Conservation (phyloP, 768 basidiomycete genomes). For the Lactarius vividus region DNA sequence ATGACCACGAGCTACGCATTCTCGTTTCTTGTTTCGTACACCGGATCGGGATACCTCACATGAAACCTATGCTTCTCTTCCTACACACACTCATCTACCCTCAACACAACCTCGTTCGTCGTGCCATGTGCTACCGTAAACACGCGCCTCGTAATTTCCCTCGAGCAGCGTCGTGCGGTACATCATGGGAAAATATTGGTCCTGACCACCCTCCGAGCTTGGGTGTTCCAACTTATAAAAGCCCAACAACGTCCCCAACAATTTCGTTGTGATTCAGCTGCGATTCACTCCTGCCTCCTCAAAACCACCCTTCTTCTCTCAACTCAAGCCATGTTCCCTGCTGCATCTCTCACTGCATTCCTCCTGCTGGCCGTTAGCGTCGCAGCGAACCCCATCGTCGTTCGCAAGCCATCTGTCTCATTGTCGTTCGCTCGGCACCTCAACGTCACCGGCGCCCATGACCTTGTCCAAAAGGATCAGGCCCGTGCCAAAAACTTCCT, state of each 20-base stretch:
- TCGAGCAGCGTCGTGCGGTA: not conserved
- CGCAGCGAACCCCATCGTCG: constrained; percentile 1
- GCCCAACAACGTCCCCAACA: not conserved
- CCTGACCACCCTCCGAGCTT: not conserved
- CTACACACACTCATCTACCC: not conserved
- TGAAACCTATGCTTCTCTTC: not conserved
- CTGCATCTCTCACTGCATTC: no score
- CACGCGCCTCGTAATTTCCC: not conserved
- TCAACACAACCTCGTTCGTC: not conserved
- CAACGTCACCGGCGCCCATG: constrained; percentile 50
- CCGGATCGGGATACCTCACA: not conserved
- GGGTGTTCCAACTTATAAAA: not conserved
- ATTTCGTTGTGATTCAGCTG: constrained; percentile 11
- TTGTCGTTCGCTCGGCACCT: constrained; percentile 34
- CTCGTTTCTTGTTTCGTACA: not conserved
- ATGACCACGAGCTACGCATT: not conserved
- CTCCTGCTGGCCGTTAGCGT: no score
- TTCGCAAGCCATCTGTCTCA: constrained; percentile 8
- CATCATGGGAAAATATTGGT: not conserved
- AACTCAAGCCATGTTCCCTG: not conserved
- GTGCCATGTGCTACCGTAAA: not conserved
- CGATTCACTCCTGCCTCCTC: constrained; percentile 11
- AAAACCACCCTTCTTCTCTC: not conserved
- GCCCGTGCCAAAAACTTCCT: constrained; percentile 46
- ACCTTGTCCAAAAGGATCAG: constrained; percentile 51